Evolutionary conservation across 2,329 filamentous ascomycete species (phyloP).

Genomic region (Westerdykella aurantiaca): DNA sequence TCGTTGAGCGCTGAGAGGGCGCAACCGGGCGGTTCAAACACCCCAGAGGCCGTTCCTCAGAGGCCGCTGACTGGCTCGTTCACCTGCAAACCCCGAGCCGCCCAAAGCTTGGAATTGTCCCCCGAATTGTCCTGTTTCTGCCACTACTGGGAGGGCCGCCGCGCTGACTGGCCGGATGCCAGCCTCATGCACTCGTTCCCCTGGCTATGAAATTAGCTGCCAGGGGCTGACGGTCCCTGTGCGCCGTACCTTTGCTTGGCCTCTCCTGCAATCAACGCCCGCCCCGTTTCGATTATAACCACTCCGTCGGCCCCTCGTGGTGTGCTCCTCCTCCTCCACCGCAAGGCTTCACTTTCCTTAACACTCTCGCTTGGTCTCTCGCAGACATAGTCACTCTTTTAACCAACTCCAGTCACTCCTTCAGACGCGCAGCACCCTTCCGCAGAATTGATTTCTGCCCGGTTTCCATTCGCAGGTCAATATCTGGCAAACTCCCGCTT

Average conservation of each 20-base stretch:
- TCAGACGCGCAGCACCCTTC: conserved; percentile 20
- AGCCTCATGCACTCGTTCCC: conserved; percentile 14
- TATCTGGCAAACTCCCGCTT: conserved; percentile 14
- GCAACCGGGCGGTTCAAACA: conserved; percentile 6
- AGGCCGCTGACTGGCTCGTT: conserved; percentile 17
- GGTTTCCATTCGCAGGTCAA: conserved; percentile 20
- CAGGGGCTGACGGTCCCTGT: conserved; percentile 23
- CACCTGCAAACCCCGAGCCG: conserved; percentile 12
- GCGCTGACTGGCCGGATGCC: conserved; percentile 21
- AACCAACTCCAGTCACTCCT: conserved; percentile 35
- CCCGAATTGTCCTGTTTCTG: conserved; percentile 4
- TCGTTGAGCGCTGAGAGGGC: conserved; percentile 16
- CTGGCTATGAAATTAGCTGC: conserved; percentile 30
- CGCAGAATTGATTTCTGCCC: conserved; percentile 30
- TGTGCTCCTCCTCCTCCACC: conserved; percentile 20
- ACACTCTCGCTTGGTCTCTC: conserved; percentile 30
- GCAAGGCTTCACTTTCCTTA: conserved; percentile 31
- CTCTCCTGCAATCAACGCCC: conserved; percentile 20
- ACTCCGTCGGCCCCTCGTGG: conserved; percentile 8
- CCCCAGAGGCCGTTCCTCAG: conserved; percentile 4
- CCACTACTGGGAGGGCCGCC: conserved; percentile 8
- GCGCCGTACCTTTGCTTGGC: conserved; percentile 21
- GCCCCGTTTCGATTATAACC: conserved; percentile 26
- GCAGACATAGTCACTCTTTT: conserved; percentile 32
- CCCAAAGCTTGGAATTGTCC: conserved; percentile 14